Percentiles rank a stretch among this genome's conserved stretches.
Conservation (phyloP, 148 eudicot genomes). For the Chenopodium berlandieri region DNA sequence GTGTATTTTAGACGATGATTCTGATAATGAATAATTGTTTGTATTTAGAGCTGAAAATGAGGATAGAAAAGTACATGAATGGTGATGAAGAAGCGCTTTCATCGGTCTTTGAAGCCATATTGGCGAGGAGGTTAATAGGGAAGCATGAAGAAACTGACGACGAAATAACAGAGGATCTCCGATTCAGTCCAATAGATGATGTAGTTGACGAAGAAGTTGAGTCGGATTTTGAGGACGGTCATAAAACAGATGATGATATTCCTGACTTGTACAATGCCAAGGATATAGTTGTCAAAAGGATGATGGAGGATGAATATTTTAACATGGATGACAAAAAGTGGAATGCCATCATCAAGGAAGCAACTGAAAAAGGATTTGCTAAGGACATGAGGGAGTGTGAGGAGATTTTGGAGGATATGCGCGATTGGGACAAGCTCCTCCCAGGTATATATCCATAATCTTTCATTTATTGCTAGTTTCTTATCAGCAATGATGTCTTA, state of each 20-base stretch:
- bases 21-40: conserved; percentile 8
- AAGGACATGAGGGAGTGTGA: conserved; percentile 67
- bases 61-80: conserved; percentile 56
- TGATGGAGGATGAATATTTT: conserved; percentile 57
- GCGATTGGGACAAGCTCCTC: conserved; percentile 76
- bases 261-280: conserved; percentile 53
- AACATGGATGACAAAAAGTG: conserved; percentile 79
- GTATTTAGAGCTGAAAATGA: conserved; percentile 56
- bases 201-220: conserved; percentile 54
- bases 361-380: conserved; percentile 43
- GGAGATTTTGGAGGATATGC: conserved; percentile 85
- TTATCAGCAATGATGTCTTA: neutral
- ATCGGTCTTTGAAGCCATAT: conserved; percentile 51
- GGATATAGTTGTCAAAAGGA: conserved; percentile 42
- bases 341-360: conserved; percentile 64
- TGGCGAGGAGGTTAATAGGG: conserved; percentile 51
- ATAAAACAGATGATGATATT: conserved; percentile 68
- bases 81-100: conserved; percentile 59
- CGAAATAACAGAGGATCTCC: conserved; percentile 57
- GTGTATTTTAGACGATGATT: neutral
- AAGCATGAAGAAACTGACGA: conserved; percentile 83
- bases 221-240: conserved; percentile 56
- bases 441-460: conserved; percentile 63
- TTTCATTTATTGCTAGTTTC: conserved; percentile 3
- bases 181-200: conserved; percentile 39